A percentile compares a stretch with the other conserved stretches of the same genome.
These are phyloP conservation scores for Aspergillus thermomutatus DNA, from an alignment of 2,329 filamentous ascomycete species.

Conservation along the genomic window DNA sequence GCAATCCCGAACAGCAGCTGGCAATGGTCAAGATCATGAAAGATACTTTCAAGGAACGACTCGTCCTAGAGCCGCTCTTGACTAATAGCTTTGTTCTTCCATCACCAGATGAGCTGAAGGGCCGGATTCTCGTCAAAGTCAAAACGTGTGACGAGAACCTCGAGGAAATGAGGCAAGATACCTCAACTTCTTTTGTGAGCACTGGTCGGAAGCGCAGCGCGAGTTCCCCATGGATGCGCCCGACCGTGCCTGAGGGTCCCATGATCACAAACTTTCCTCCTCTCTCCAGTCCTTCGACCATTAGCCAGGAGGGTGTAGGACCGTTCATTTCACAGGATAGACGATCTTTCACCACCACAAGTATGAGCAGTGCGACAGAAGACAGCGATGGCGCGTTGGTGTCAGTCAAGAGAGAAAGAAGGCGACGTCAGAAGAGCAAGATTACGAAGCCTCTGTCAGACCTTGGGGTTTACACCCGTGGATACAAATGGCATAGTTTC, in stretches of 20 bases:
- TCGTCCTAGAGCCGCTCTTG: constrained; percentile 73
- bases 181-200: constrained; percentile 33
- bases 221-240: constrained; percentile 70
- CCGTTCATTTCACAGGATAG: constrained; percentile 50
- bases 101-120: constrained; percentile 78
- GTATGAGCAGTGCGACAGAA: constrained; percentile 62
- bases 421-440: constrained; percentile 69
- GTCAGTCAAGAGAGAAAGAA: constrained; percentile 56
- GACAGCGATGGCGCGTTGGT: constrained; percentile 65
- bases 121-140: constrained; percentile 88
- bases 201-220: constrained; percentile 62
- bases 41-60: constrained; percentile 73
- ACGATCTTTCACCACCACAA: constrained; percentile 52
- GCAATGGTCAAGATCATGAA: constrained; percentile 89
- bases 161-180: constrained; percentile 44
- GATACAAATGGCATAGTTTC: constrained; percentile 82
- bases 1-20: constrained; percentile 75
- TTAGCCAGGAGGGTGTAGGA: constrained; percentile 45
- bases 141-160: constrained; percentile 68
- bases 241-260: constrained; percentile 58
- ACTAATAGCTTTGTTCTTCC: constrained; percentile 68
- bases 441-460: constrained; percentile 80
- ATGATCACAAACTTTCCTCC: constrained; percentile 48
- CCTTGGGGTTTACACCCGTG: constrained; percentile 74
- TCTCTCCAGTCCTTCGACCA: constrained; percentile 52